Conservation (phyloP, 2,329 filamentous ascomycete genomes). For the Rasamsonia emersonii region DNA sequence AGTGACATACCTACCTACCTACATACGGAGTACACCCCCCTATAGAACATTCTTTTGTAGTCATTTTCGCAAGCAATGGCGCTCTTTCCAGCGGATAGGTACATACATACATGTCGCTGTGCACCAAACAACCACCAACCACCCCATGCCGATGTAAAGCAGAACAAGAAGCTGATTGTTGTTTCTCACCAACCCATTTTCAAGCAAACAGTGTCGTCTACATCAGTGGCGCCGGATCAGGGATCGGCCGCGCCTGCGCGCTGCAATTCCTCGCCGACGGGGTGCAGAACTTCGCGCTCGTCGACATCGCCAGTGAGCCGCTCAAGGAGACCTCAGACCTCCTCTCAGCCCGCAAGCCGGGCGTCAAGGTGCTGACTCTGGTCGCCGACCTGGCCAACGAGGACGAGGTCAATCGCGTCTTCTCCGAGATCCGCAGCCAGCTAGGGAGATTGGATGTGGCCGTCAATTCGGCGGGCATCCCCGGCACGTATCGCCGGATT, state of each 20-base stretch:
- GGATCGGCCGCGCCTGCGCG: slow-evolving; percentile 2
- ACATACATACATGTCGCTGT: too few species aligned
- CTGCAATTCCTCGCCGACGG: slow-evolving; percentile 1
- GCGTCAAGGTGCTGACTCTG: not conserved
- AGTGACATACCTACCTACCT: too few species aligned
- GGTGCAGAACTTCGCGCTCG: not conserved
- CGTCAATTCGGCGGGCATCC: slow-evolving; percentile 1
- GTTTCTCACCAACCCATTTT: too few species aligned
- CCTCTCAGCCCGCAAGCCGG: not conserved
- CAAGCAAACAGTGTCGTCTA: too few species aligned
- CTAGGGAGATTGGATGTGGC: not conserved
- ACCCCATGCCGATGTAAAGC: too few species aligned
- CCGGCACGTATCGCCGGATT: not conserved
- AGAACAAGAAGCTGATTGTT: too few species aligned
- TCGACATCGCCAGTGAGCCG: not conserved
- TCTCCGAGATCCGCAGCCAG: not conserved
- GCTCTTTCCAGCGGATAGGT: too few species aligned
- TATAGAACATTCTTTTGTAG: too few species aligned
- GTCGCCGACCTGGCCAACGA: slow-evolving; percentile 1
- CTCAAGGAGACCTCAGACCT: slow-evolving; percentile 1
- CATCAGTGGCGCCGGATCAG: slow-evolving; percentile 1
- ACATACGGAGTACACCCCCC: too few species aligned
- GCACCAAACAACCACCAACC: too few species aligned
- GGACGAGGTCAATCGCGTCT: not conserved
- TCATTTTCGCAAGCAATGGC: too few species aligned